Base-by-base conservation (phyloP, 2,329 filamentous ascomycete genomes). In the Herpotrichia juniperi region DNA sequence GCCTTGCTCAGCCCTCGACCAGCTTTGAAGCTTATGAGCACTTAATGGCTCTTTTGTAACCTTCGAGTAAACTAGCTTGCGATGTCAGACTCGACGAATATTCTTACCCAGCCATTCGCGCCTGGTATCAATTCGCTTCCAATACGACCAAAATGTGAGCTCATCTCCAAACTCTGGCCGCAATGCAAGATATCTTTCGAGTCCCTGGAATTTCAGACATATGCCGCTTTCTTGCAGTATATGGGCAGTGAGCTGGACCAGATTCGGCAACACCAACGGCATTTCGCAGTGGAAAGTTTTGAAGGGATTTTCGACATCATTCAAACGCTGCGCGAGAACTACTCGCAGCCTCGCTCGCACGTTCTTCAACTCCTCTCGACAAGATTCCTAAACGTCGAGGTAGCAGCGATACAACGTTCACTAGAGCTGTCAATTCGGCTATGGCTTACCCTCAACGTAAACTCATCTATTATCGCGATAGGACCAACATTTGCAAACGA, bases 401-500 rank as follows among this genome's bases (percentile, higher is more conserved):
- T 16, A 30, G 22, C 30, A 14, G 24, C 54, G 7, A 46, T 59
- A 12, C 46, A 42, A 10, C 51, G 50, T 3, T 59, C 51, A 1
- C 3, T 59, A 4, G 57, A 57, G 40, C 44, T 59, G 6, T 45
- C 48, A 1, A 40, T 55, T 22, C 51, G 54, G 3, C 5, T 59
- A 19, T 59, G 54, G 57, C 45, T 57, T 21, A 55, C 48, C 2
- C 22, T 59, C 28, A 54, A 57, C 42, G 34, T 57, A 8, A 54
- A 51, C n/a, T 43, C 51, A 5, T 21, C 45, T 11, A 24, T 42
- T 11, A 40, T 59, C 14, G 35, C 42, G 10, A 46, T 54, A 5
- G 53, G 56, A 6, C 52, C 49, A 7, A 51, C 42, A 34, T 50
- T 42, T 35, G 40, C 49, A 2, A 37, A 50, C 30, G 53, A 56